Conservation (phyloP, 129 eudicot species). For the Chrysanthemum seticuspe region DNA sequence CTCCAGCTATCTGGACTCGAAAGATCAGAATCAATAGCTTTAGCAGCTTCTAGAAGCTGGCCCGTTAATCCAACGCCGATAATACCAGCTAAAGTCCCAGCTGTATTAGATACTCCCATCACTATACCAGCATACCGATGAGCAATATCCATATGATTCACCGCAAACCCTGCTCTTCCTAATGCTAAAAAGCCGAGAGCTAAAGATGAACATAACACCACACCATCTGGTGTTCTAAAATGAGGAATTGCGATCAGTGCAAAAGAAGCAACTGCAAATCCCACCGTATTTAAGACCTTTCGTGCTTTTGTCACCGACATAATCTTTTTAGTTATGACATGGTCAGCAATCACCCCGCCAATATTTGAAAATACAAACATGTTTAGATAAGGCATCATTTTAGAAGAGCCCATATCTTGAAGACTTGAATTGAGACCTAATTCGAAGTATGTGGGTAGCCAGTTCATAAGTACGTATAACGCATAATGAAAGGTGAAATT, state of each 20-base stretch:
- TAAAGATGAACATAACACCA: slow-evolving; percentile 59
- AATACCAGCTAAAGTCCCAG: slow-evolving; percentile 12
- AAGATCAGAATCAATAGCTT: slow-evolving; percentile 13
- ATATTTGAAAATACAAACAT: too few relatives aligned
- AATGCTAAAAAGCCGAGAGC: slow-evolving; percentile 17
- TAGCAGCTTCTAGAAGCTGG: slow-evolving; percentile 15
- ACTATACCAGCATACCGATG: slow-evolving; percentile 17
- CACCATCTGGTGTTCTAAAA: slow-evolving; percentile 80
- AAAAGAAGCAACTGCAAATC: slow-evolving; percentile 75
- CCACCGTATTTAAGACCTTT: slow-evolving; percentile 70
- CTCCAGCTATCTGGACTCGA: slow-evolving; percentile 13
- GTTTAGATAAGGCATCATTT: too few relatives aligned
- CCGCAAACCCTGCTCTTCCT: slow-evolving; percentile 10
- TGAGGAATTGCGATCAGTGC: slow-evolving; percentile 72
- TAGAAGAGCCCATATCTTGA: slow-evolving; percentile 97
- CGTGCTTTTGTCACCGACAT: slow-evolving; percentile 76
- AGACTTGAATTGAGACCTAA: slow-evolving; percentile 76
- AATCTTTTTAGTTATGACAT: slow-evolving; percentile 64
- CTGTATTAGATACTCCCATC: slow-evolving; percentile 14
- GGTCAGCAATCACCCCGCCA: too few relatives aligned
- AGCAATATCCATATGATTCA: slow-evolving; percentile 18
- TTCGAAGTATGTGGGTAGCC: slow-evolving; percentile 90
- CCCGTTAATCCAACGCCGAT: slow-evolving; percentile 16
- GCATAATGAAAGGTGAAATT: too few relatives aligned
- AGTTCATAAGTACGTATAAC: too few relatives aligned